Evolutionary conservation across 2,329 filamentous ascomycete species (phyloP), one percentile per base, ranked within the genome.

Genomic region (Paraphoma chrysanthemicola): DNA sequence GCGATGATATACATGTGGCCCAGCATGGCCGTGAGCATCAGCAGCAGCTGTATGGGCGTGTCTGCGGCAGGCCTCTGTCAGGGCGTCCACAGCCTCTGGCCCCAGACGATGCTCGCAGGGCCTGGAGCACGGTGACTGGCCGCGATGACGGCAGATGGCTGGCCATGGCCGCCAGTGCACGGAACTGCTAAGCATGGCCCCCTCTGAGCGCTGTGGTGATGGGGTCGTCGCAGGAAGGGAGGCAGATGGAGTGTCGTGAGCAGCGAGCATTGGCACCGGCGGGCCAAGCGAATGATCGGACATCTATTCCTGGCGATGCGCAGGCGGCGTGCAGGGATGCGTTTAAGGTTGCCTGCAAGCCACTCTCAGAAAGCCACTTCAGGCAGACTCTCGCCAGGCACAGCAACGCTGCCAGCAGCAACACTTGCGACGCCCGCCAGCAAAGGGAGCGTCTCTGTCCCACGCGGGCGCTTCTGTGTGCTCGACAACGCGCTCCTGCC

Each of bases 271-370:
- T 48, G 64, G 54, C 58, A 39, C 59, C 54, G 51, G 48, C 60
- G 33, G 42, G 59, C 41, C 59, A 66, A 69, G 70, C 67, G 65
- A 70, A 53, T 61, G 49, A 66, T 63, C 54, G 65, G 59, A 51
- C 69, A 66, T 67, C 73, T 75, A 75, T 74, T 75, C 68, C 68
- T 71, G 73, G 72, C 60, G 23, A 23, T 23, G 23, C 23, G 23
- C 23, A 23, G 23, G 73, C 75, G 73, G 73, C 73, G 74, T 75
- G 72, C 73, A 75, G 67, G 48, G 65, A 73, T 69, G 68, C 67
- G 74, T 71, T 70, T 66, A 62, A 56, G 63, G 69, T 65, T 61
- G 66, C 60, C 62, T 53, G 59, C 62, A 68, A 70, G 66, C 66
- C 71, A 73, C 68, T 3, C 59, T 49, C 63, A 49, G 33, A 36